Evolutionary conservation across 768 basidiomycete genomes (phyloP).

Genomic region (Hirschioporus abietinus): DNA sequence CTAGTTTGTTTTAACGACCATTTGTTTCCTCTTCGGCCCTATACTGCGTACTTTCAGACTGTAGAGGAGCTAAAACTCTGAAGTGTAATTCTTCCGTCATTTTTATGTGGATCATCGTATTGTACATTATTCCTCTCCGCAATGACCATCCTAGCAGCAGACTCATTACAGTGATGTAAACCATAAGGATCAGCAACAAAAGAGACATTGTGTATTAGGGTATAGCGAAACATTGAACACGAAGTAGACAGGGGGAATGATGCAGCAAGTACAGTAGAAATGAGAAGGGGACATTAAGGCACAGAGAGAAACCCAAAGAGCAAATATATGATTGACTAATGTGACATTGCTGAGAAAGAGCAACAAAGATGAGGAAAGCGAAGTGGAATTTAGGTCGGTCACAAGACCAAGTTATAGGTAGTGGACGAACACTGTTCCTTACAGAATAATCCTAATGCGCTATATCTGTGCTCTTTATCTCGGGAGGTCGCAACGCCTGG

Average conservation of each 20-base stretch:
- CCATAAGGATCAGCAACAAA: not conserved
- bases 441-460: not conserved
- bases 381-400: not conserved
- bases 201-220: not conserved
- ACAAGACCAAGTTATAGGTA: not conserved
- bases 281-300: not conserved
- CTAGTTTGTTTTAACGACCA: not conserved
- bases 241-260: not conserved
- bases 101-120: conserved; percentile 1
- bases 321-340: not conserved
- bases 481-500: not conserved
- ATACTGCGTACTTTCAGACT: too few species aligned
- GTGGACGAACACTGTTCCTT: not conserved
- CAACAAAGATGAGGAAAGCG: not conserved
- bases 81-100: not conserved
- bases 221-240: not conserved
- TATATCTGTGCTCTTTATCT: not conserved
- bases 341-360: not conserved
- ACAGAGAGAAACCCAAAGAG: not conserved
- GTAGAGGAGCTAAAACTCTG: not conserved
- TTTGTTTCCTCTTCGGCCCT: too few species aligned
- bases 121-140: not conserved
- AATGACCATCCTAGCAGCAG: not conserved
- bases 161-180: not conserved
- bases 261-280: not conserved